A percentile compares a stretch with the other conserved stretches of the same genome.
These are phyloP conservation scores for Colletotrichum melonis DNA, from an alignment of 2,329 filamentous ascomycete species.

Conservation along the genomic window DNA sequence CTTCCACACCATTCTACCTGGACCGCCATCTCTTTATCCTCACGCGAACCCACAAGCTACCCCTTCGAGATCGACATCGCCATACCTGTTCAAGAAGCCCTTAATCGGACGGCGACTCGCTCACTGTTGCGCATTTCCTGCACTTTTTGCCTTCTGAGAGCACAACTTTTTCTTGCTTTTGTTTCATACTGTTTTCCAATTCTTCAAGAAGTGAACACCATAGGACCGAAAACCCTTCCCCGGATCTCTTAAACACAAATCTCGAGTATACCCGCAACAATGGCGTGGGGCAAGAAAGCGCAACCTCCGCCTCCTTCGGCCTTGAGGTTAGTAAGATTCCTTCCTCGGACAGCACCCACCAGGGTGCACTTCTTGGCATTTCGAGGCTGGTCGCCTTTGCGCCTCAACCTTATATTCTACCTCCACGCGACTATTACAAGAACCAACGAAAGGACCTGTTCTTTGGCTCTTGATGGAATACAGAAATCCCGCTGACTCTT, in stretches of 20 bases:
- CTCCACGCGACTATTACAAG: background rate
- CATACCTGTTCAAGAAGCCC: background rate
- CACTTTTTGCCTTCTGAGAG: background rate
- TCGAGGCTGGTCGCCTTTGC: background rate
- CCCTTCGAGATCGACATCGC: background rate
- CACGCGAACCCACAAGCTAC: background rate
- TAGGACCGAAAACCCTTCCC: background rate
- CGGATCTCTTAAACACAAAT: background rate
- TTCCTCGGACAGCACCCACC: background rate
- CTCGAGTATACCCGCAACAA: background rate
- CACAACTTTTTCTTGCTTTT: background rate
- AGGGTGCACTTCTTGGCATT: background rate
- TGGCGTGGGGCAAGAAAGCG: conserved; percentile 34
- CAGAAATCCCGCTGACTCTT: background rate
- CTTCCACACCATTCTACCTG: background rate
- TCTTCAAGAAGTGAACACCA: background rate
- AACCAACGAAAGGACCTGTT: background rate
- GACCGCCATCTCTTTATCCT: background rate
- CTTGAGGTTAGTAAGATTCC: conserved; percentile 15
- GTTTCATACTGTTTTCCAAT: background rate
- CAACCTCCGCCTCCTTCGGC: conserved; percentile 26
- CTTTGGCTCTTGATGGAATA: background rate
- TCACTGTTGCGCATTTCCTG: background rate
- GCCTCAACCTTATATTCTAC: background rate
- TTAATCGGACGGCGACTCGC: background rate